Base-by-base conservation (phyloP, 2,329 filamentous ascomycete species). In the Epichloe sp. region DNA sequence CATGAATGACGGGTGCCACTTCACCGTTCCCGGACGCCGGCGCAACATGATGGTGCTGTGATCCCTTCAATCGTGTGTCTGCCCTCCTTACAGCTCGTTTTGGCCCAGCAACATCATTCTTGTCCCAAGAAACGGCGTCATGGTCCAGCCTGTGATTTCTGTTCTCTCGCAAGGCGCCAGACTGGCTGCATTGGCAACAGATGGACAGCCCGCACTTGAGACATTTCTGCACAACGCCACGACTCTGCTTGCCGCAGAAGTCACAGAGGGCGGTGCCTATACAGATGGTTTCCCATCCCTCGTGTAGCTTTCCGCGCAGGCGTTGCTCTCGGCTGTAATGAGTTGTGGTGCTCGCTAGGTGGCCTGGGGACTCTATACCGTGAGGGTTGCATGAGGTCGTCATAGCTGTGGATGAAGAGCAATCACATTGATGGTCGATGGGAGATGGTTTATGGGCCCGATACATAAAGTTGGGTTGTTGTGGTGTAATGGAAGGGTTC, bases 181-280 rank as follows among this genome's bases (percentile, higher is more conserved):
- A 17, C 4, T 50, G 35, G 40, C 58, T 56, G 51, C 60, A 63
- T 1, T 44, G 46, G 5, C 26, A 45, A 48, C 61, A 63, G n/a
- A 62, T 54, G 11, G 56, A 57, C 10, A 62, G 47, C 34, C 56
- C 56, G 54, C 60, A 62, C 17, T 53, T 42, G 12, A 50, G 21
- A 41, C 61, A 63, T 40, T 58, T 59, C 36, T 59, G 57, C 1
- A 63, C 53, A 1, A 58, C 56, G 26, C 57, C 58, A 15, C 59
- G 56, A 14, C 60, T 52, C 23, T 58, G 55, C 5, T 34, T 53
- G 36, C 56, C 52, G 47, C 61, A 63, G 44, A 59, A 49, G 45
- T 63, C 61, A 43, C 61, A 63, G 44, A 60, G 60, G 34, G 61
- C 58, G 35, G 59, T 63, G 41, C 58, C 52, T 8, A 59, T 50